phyloP scores from a whole-genome alignment of 1,284 basidiomycete species.

The Leccinum pallidistipes region DNA sequence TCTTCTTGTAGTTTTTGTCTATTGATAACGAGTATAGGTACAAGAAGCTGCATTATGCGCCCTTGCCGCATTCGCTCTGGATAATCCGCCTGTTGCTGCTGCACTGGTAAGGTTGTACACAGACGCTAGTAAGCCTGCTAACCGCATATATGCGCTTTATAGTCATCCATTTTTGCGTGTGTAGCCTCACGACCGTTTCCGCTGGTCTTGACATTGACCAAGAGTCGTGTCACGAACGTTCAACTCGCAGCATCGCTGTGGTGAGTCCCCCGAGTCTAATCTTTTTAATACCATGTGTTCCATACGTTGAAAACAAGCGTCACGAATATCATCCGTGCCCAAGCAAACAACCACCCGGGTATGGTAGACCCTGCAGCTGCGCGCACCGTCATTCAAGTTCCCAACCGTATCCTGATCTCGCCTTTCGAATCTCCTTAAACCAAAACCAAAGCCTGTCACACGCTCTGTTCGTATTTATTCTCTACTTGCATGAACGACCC shows the following conservation, averaged over 20 bases:
- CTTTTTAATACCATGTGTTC: background rate
- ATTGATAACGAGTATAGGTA: conserved; percentile 39
- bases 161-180: background rate
- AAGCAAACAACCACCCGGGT: conserved; percentile 27
- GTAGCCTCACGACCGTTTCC: conserved; percentile 38
- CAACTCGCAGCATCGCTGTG: conserved; percentile 70
- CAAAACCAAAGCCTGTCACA: conserved; percentile 66
- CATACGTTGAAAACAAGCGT: conserved; percentile 39
- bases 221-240: conserved; percentile 55
- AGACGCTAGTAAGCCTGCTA: conserved; percentile 40
- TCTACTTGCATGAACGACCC: background rate
- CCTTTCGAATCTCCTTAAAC: conserved; percentile 41
- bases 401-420: conserved; percentile 56
- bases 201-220: conserved; percentile 48
- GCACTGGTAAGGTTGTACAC: conserved; percentile 43
- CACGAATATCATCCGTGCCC: conserved; percentile 57
- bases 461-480: conserved; percentile 52
- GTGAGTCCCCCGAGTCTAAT: conserved; percentile 37
- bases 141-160: conserved; percentile 5
- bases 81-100: conserved; percentile 54
- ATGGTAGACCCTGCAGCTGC: conserved; percentile 46
- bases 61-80: conserved; percentile 68
- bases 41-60: conserved; percentile 73
- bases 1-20: background rate
- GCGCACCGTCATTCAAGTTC: conserved; percentile 59